Conservation (phyloP, 202 grass and related monocot genomes). For the Eragrostis tef region DNA sequence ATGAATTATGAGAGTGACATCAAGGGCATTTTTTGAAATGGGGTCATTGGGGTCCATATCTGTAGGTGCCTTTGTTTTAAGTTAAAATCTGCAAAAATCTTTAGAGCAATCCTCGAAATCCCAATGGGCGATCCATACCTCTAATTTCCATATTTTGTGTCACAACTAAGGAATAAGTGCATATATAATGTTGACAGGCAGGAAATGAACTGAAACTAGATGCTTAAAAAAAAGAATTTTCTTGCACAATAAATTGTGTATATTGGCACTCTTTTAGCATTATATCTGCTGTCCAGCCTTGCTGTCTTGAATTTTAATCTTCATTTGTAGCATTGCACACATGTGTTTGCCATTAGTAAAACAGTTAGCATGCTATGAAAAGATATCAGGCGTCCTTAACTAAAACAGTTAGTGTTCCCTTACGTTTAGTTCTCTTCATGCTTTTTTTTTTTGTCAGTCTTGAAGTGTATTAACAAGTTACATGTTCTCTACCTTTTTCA, state of each 20-base stretch:
- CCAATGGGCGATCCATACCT: neutral
- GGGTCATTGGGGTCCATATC: neutral
- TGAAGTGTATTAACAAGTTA: neutral
- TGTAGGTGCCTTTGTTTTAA: neutral
- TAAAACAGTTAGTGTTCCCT: neutral
- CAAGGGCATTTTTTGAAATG: neutral
- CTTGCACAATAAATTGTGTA: neutral
- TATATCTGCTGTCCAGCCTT: slow-evolving; percentile 6
- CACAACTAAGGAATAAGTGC: slow-evolving; percentile 7
- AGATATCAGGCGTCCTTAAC: neutral
- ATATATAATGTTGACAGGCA: neutral
- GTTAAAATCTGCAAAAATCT: neutral
- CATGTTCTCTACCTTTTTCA: slow-evolving; percentile 52
- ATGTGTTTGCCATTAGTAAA: too few species aligned
- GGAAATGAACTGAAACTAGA: too few species aligned
- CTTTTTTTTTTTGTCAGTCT: slow-evolving; percentile 18
- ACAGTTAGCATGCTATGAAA: too few species aligned
- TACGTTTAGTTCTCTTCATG: slow-evolving; percentile 8
- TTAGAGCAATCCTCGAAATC: neutral
- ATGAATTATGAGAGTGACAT: neutral
- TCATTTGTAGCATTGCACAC: neutral
- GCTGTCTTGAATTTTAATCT: neutral
- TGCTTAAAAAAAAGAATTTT: neutral
- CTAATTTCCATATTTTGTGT: neutral
- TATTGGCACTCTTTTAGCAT: slow-evolving; percentile 4